These are phyloP conservation scores for Cubamyces sp. DNA, from an alignment of 768 basidiomycete genomes.

Conservation along the genomic window DNA sequence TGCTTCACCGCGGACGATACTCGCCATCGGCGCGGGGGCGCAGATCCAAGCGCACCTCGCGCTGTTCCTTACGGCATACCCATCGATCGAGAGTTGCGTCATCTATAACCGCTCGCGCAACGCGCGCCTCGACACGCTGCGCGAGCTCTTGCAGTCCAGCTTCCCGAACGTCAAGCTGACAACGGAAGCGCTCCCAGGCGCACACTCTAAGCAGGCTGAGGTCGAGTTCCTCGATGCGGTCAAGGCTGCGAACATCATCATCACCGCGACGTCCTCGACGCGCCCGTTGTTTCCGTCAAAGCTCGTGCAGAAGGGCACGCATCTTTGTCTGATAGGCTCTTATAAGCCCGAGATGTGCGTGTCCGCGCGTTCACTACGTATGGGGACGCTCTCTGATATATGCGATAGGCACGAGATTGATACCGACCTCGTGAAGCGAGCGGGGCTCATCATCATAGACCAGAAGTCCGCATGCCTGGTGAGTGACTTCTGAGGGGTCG, in stretches of 20 bases:
- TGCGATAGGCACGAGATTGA: constrained; percentile 63
- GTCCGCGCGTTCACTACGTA: background rate
- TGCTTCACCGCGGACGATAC: constrained; percentile 45
- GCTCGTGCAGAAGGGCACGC: constrained; percentile 64
- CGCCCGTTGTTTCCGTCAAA: constrained; percentile 69
- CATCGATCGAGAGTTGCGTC: constrained; percentile 54
- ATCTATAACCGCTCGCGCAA: constrained; percentile 66
- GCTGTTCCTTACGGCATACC: constrained; percentile 61
- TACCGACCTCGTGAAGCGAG: constrained; percentile 54
- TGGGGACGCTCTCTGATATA: background rate
- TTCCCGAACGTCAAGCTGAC: constrained; percentile 33
- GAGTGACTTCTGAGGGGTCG: background rate
- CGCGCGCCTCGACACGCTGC: constrained; percentile 48
- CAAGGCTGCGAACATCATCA: constrained; percentile 60
- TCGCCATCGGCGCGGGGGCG: constrained; percentile 75
- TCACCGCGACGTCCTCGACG: constrained; percentile 74
- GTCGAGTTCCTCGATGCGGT: constrained; percentile 40
- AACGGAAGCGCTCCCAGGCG: constrained; percentile 11
- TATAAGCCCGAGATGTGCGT: constrained; percentile 74
- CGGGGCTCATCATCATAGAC: constrained; percentile 70
- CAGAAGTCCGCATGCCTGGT: constrained; percentile 66
- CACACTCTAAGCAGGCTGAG: constrained; percentile 17
- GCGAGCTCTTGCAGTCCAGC: constrained; percentile 31
- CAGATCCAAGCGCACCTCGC: constrained; percentile 70
- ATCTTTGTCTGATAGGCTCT: constrained; percentile 79